These are phyloP conservation scores for Plasmodium relictum DNA, from an alignment of 169 alveolate species.

Conservation along the genomic window DNA sequence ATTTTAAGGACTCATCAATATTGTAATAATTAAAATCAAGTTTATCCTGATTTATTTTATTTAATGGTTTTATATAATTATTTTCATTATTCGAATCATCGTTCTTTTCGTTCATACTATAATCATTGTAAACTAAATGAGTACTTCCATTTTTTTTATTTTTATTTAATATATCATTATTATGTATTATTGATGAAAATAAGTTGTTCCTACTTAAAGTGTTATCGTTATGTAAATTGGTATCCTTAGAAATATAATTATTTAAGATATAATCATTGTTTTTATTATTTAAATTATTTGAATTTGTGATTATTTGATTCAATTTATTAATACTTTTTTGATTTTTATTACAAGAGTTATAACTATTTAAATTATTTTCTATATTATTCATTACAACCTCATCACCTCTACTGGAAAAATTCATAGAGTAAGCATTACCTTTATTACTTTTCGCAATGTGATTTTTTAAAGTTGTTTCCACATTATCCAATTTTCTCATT, in stretches of 20 bases:
- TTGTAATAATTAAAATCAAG: too few relatives aligned
- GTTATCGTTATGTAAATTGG: not conserved
- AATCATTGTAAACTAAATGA: too few relatives aligned
- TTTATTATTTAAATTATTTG: not conserved
- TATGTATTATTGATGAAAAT: not conserved
- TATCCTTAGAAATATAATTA: not conserved
- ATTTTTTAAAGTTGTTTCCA: slow-evolving; percentile 6
- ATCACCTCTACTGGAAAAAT: not conserved
- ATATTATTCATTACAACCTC: not conserved
- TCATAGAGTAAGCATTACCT: not conserved
- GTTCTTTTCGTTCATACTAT: too few relatives aligned
- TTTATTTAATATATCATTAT: not conserved
- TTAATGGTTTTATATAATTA: too few relatives aligned
- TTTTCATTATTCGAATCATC: too few relatives aligned
- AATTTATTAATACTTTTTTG: not conserved
- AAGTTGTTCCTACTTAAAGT: not conserved
- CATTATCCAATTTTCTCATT: not conserved
- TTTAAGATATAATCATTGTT: not conserved
- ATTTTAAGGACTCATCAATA: too few relatives aligned
- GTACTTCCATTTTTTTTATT: too few relatives aligned
- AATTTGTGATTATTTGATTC: not conserved
- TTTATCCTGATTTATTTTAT: too few relatives aligned
- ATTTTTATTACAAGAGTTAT: not conserved
- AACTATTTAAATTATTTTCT: not conserved
- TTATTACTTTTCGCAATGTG: not conserved